Conservation (phyloP, 768 basidiomycete genomes). For the Pulveroboletus sp. region DNA sequence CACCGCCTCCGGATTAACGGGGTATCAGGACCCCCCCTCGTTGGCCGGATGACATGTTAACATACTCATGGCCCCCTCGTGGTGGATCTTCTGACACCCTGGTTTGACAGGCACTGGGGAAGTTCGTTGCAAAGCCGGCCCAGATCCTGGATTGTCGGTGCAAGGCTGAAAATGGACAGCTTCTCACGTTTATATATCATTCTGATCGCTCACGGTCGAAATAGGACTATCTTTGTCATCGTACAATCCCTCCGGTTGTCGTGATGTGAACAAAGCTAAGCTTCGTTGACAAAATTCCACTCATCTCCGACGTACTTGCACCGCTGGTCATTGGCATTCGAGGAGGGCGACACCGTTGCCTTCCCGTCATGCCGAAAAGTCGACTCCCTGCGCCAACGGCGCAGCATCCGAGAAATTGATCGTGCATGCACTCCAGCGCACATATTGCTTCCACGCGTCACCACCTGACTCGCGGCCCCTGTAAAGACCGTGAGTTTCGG, state of each 20-base stretch:
- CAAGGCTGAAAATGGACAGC: constrained; percentile 19
- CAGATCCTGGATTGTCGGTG: constrained; percentile 33
- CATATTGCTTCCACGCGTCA: constrained; percentile 98
- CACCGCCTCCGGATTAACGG: constrained; percentile 33
- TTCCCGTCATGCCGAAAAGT: constrained; percentile 53
- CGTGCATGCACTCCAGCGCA: constrained; percentile 89
- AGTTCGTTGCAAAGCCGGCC: constrained; percentile 18
- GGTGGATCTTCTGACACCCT: constrained; percentile 31
- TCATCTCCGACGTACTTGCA: constrained; percentile 12
- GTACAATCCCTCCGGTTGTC: constrained; percentile 15
- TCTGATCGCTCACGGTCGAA: constrained; percentile 30
- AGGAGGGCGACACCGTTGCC: constrained; percentile 1
- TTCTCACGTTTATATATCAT: constrained; percentile 37
- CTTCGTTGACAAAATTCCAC: constrained; percentile 12
- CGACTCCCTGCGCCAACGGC: constrained; percentile 91
- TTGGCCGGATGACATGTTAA: constrained; percentile 34
- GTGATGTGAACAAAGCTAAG: constrained; percentile 26
- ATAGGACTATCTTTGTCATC: constrained; percentile 24
- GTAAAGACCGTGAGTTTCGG: constrained; percentile 19
- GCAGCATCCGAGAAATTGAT: constrained; percentile 90
- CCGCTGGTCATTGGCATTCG: constrained; percentile 2
- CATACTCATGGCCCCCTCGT: constrained; percentile 29
- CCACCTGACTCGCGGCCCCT: constrained; percentile 97
- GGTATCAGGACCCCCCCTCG: constrained; percentile 26
- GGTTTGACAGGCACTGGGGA: constrained; percentile 29